Evolutionary conservation across 345 rosid genomes (phyloP).

Genomic region (Camelina neglecta): DNA sequence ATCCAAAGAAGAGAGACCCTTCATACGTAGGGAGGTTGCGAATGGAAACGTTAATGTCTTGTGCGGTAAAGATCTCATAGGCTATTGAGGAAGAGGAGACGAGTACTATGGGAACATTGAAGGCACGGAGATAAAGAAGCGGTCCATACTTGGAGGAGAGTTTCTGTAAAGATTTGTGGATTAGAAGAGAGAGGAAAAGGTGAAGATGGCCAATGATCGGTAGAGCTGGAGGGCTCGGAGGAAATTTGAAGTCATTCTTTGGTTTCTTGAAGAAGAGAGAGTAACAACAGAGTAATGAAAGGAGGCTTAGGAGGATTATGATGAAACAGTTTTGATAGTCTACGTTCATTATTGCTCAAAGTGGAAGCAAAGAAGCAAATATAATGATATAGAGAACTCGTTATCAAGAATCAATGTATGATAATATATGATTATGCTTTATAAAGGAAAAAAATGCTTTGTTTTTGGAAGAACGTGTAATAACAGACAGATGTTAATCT

Average conservation of each 20-base stretch:
- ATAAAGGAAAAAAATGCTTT: no score
- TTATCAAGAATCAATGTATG: no score
- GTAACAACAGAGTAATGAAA: neutral
- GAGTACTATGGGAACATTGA: constrained; percentile 28
- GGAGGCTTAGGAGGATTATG: no score
- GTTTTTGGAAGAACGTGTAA: no score
- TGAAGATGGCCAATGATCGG: constrained; percentile 53
- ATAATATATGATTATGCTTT: no score
- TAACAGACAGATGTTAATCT: no score
- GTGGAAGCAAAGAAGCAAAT: no score
- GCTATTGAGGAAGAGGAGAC: constrained; percentile 39
- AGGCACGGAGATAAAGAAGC: neutral
- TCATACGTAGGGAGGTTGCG: neutral
- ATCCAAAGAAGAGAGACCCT: constrained; percentile 12
- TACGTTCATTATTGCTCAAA: no score
- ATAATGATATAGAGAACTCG: no score
- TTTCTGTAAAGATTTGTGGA: constrained; percentile 5
- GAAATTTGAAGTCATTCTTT: neutral
- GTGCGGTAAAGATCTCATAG: constrained; percentile 4
- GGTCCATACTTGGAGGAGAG: constrained; percentile 17
- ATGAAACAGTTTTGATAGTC: no score
- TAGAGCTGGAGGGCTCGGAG: constrained; percentile 39
- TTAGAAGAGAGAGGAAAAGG: constrained; percentile 36
- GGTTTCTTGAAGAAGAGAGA: constrained; percentile 22
- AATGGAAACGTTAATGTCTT: constrained; percentile 14